phyloP scores from a whole-genome alignment of 805 yeast genomes.

The Saturnispora hagleri region DNA sequence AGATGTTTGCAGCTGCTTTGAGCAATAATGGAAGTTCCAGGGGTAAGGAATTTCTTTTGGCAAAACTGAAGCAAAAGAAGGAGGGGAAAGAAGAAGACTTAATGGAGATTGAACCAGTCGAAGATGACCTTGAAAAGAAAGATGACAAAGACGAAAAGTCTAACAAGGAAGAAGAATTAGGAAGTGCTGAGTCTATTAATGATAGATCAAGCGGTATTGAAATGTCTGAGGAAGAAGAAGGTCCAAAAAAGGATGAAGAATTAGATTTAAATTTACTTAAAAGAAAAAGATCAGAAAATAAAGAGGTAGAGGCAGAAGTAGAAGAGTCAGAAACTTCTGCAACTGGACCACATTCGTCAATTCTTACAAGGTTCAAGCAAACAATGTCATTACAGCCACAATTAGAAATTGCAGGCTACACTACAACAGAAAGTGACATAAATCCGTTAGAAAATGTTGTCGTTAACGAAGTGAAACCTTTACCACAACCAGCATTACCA shows the following conservation, averaged over 20 bases:
- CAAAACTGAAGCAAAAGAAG: constrained; percentile 1
- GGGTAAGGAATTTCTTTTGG: background rate
- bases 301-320: constrained; percentile 18
- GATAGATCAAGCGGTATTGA: constrained; percentile 17
- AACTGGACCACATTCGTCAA: constrained; percentile 32
- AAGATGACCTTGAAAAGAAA: constrained; percentile 6
- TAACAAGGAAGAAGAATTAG: background rate
- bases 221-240: constrained; percentile 2
- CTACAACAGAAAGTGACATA: constrained; percentile 13
- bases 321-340: constrained; percentile 5
- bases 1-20: constrained; percentile 6
- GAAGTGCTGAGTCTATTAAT: constrained; percentile 12
- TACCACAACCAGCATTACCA: constrained; percentile 78
- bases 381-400: constrained; percentile 24
- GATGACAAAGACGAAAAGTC: constrained; percentile 5
- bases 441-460: constrained; percentile 18
- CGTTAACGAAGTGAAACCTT: constrained; percentile 47
- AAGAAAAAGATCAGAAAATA: constrained; percentile 7
- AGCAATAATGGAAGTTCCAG: background rate
- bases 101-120: constrained; percentile 3
- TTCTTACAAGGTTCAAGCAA: constrained; percentile 46
- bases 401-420: constrained; percentile 12
- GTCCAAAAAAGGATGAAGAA: constrained; percentile 14
- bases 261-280: constrained; percentile 8
- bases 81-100: background rate